Evolutionary conservation across 2,329 filamentous ascomycete genomes (phyloP).

Genomic region (Cordyceps cateniannulata): DNA sequence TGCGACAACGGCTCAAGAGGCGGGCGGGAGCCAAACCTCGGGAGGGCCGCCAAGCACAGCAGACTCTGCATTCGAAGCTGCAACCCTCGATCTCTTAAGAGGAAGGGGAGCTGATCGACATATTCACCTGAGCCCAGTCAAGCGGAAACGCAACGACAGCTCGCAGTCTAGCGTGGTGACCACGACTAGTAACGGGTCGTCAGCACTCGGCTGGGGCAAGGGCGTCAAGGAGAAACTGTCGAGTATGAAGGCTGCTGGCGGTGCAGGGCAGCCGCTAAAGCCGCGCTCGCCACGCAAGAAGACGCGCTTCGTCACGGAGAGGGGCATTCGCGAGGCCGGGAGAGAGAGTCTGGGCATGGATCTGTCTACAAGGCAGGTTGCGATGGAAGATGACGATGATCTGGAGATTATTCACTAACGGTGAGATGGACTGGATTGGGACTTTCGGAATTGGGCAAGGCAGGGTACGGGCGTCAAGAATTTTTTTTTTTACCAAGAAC

Average conservation of each 20-base stretch:
- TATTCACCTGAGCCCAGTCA: conserved; percentile 52
- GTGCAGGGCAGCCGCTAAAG: conserved; percentile 40
- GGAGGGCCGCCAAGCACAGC: conserved; percentile 18
- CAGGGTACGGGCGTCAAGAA: neutral
- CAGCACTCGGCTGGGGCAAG: conserved; percentile 51
- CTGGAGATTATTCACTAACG: conserved; percentile 38
- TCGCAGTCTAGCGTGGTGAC: conserved; percentile 28
- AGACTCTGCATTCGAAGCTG: conserved; percentile 35
- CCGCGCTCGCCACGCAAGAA: conserved; percentile 53
- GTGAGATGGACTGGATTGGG: neutral
- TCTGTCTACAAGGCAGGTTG: conserved; percentile 28
- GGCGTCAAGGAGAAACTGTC: conserved; percentile 49
- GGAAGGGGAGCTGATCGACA: conserved; percentile 27
- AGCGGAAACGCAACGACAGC: conserved; percentile 53
- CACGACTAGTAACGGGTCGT: conserved; percentile 19
- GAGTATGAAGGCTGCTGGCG: conserved; percentile 54
- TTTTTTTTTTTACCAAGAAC: neutral
- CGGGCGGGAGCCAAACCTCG: conserved; percentile 1
- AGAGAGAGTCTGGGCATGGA: conserved; percentile 64
- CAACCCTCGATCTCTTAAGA: conserved; percentile 26
- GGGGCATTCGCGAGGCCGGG: conserved; percentile 70
- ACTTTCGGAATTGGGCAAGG: neutral
- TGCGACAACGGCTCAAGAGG: neutral
- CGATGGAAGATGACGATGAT: conserved; percentile 41
- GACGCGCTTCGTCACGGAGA: conserved; percentile 72